Conservation (phyloP, 163 green algal species). For the Chlamydomonas reinhardtii region DNA sequence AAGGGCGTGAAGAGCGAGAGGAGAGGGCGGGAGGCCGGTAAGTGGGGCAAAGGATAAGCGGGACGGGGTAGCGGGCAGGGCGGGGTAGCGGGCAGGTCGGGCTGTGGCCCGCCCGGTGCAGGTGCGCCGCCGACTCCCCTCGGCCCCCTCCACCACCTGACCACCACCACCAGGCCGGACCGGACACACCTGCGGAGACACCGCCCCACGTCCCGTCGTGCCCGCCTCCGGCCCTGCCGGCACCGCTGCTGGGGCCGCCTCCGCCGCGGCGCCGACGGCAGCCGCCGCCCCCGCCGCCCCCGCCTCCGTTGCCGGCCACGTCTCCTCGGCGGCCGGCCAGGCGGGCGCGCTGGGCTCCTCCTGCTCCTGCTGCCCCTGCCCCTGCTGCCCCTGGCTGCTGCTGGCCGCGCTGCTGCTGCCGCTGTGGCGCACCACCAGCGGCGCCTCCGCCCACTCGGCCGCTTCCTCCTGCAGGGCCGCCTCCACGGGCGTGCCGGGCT, state of each 20-base stretch:
- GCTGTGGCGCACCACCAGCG: too few species aligned
- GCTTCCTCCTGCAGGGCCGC: conserved; percentile 3
- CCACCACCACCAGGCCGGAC: too few species aligned
- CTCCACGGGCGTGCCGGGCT: too few species aligned
- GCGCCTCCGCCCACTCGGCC: not conserved
- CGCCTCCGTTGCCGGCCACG: not conserved
- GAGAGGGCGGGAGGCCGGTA: not conserved
- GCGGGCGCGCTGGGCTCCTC: not conserved
- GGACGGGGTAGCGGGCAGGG: too few species aligned
- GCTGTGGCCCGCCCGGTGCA: too few species aligned
- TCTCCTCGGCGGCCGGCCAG: not conserved
- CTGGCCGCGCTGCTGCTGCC: not conserved
- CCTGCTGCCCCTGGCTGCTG: not conserved
- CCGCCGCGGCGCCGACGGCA: not conserved
- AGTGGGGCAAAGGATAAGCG: too few species aligned
- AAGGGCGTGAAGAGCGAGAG: too few species aligned
- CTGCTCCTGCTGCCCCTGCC: not conserved
- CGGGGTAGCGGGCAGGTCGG: too few species aligned
- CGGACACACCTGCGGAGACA: not conserved
- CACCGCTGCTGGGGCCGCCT: not conserved
- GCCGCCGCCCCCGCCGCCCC: too few species aligned
- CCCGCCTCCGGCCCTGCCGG: not conserved
- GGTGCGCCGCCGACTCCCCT: too few species aligned
- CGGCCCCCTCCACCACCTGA: too few species aligned
- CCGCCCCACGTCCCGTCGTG: not conserved